Base-by-base conservation (phyloP, 331 rosid species). In the Pyracantha coccinea region DNA sequence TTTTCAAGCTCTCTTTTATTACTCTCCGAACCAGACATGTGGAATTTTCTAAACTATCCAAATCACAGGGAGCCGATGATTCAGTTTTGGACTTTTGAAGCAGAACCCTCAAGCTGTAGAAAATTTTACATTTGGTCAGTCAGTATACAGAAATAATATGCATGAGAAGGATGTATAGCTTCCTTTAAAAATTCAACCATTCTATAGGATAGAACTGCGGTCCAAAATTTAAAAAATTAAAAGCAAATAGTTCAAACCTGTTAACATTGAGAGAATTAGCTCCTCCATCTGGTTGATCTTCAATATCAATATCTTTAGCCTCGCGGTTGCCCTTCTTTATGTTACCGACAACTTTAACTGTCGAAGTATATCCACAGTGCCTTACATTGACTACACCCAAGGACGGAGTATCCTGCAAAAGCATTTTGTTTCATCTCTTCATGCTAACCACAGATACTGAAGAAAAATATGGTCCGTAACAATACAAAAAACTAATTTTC, bases 261-360 rank as follows among this genome's bases (percentile, higher is more conserved):
- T 95, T 95, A 65, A 88, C 63, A 76, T 90, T 95, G 57, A 95
- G 97, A 81, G 97, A 85, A 84, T 95, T 95, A 23, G 93, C 99
- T 6, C 99, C 99, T 81, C 97, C 97, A 53, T 90, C 90, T 66
- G 85, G 93, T 72, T 85, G 99, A 81, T 92, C 97, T 23, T 89
- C 97, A 69, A 92, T 83, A 66, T 90, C 80, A 58, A 90, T 81
- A 68, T 90, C 91, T 68, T 81, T 88, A 66, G 66, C 82, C 84
- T 85, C 87, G 68, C 45, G 79, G 80, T 80, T 89, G 73, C 81
- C 89, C 71, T 47, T 63, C 77, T 85, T 90, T 62, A 81, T 87
- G 27, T 90, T 83, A 60, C 91, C 93, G 21, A 86, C 86, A 44
- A 85, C 97, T 82, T 82, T 89, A 78, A 95, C 85, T 3, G 89